phyloP scores from a whole-genome alignment of 2,329 filamentous ascomycete genomes.

The Fusarium sp. region DNA sequence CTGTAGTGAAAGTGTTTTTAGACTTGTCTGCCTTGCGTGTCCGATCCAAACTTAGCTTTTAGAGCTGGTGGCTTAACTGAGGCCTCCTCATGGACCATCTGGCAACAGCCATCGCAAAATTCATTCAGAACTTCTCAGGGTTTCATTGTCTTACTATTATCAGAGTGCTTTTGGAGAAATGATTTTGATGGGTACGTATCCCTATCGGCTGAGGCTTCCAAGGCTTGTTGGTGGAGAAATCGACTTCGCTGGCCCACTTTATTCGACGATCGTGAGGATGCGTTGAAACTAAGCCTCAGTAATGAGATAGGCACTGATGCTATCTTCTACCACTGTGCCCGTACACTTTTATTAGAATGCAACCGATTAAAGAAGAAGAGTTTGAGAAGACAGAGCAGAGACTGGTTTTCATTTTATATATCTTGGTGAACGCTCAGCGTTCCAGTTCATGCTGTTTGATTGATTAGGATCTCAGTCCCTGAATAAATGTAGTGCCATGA shows the following conservation, averaged over 20 bases:
- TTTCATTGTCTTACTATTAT: background rate
- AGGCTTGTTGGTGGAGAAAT: slow-evolving; percentile 18
- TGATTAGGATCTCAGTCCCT: slow-evolving; percentile 28
- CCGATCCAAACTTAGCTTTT: slow-evolving; percentile 11
- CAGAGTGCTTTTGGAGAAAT: background rate
- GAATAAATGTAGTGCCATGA: slow-evolving; percentile 5
- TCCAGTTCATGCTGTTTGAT: slow-evolving; percentile 20
- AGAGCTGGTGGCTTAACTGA: slow-evolving; percentile 28
- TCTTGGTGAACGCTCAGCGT: slow-evolving; percentile 41
- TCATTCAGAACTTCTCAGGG: background rate
- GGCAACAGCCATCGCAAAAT: background rate
- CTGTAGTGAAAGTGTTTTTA: slow-evolving; percentile 17
- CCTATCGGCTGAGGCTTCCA: slow-evolving; percentile 3
- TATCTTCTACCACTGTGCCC: background rate
- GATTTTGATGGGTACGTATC: background rate
- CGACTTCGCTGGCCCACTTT: slow-evolving; percentile 28
- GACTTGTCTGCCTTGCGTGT: slow-evolving; percentile 42
- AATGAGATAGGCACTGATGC: slow-evolving; percentile 1
- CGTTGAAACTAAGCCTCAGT: slow-evolving; percentile 14
- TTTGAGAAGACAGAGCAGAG: slow-evolving; percentile 5
- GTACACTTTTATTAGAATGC: background rate
- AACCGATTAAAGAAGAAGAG: background rate
- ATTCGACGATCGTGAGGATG: slow-evolving; percentile 19
- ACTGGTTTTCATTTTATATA: slow-evolving; percentile 39
- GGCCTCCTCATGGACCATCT: slow-evolving; percentile 36